Evolutionary conservation across 306 rosid genomes (phyloP).

Genomic region (Benincasa hispida): DNA sequence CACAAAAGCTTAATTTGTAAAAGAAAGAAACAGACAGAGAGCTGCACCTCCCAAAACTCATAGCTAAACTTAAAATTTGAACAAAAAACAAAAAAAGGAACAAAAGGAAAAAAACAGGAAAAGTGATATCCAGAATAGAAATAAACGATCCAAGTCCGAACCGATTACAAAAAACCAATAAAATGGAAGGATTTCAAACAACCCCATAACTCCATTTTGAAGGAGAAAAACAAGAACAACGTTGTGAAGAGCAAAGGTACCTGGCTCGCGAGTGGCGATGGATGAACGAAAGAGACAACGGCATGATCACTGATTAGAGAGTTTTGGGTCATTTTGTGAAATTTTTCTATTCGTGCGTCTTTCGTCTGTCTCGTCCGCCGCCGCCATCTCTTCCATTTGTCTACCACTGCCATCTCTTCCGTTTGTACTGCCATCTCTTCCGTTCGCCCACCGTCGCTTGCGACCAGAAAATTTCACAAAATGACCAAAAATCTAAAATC

Average conservation of each 20-base stretch:
- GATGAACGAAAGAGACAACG: no score
- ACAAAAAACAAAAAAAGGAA: neutral
- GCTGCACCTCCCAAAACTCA: neutral
- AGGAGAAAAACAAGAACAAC: constrained; percentile 1
- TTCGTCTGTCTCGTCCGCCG: no score
- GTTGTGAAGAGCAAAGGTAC: neutral
- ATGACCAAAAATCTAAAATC: no score
- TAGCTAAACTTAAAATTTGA: constrained; percentile 3
- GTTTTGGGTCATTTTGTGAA: no score
- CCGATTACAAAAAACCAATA: neutral
- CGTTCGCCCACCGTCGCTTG: no score
- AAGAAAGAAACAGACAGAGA: neutral
- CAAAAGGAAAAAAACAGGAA: neutral
- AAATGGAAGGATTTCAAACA: neutral
- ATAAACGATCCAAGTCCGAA: constrained; percentile 14
- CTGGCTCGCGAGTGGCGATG: no score
- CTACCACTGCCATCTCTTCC: no score
- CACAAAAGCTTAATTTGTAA: neutral
- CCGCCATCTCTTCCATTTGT: no score
- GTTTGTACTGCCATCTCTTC: no score
- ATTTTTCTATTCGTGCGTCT: no score
- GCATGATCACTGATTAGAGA: no score
- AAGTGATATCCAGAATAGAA: neutral
- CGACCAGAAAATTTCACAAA: no score
- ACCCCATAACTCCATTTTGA: neutral